phyloP scores from a whole-genome alignment of 106 monocot species.

The Dendrobium catenatum region DNA sequence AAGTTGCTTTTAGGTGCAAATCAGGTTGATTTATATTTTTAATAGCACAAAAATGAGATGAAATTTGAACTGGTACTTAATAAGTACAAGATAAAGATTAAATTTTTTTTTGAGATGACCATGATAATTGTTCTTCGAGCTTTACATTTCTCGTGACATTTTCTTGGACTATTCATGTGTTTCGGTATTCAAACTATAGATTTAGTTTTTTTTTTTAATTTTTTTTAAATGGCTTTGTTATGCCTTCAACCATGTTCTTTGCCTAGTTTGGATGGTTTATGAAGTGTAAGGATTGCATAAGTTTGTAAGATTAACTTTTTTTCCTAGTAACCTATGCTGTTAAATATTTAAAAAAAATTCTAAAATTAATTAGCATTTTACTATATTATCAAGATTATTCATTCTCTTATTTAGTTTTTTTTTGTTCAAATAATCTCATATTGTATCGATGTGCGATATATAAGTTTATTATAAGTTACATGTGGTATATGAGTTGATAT shows the following conservation, averaged over 20 bases:
- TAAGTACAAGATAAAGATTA: not conserved
- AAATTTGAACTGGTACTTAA: not conserved
- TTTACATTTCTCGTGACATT: not conserved
- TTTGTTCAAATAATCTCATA: constrained; percentile 1
- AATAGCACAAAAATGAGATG: not conserved
- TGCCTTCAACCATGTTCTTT: not conserved
- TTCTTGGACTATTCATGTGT: not conserved
- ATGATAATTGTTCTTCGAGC: not conserved
- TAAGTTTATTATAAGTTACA: not conserved
- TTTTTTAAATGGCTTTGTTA: not conserved
- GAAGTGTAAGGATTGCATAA: not conserved
- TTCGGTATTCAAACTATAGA: not conserved
- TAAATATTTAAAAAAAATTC: not conserved
- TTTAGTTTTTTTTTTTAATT: not conserved
- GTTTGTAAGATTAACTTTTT: not conserved
- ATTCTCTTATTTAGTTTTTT: not conserved
- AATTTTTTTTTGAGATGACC: not conserved
- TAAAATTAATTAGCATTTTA: not conserved
- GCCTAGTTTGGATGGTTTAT: not conserved
- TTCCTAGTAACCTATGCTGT: not conserved
- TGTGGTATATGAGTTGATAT: not conserved
- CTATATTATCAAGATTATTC: not conserved
- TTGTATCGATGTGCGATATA: not conserved
- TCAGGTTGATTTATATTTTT: not conserved
- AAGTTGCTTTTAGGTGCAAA: not conserved